Conservation (phyloP, 768 basidiomycete genomes). For the Mycena albidolilacea region DNA sequence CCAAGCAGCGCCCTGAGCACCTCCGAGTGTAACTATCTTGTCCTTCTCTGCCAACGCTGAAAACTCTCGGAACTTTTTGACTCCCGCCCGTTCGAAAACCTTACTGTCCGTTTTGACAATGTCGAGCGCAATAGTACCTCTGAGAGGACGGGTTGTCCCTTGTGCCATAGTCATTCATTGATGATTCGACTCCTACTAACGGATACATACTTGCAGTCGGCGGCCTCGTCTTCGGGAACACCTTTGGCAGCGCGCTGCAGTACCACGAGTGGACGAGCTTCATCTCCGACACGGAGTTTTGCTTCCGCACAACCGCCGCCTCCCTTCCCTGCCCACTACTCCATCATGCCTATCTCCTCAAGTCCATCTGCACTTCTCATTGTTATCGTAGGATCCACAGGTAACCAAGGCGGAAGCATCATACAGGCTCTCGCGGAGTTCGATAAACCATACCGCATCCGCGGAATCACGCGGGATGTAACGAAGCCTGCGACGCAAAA, state of each 20-base stretch:
- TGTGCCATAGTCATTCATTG: background rate
- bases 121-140: conserved; percentile 25
- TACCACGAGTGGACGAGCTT: conserved; percentile 91
- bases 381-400: conserved; percentile 26
- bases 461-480: conserved; percentile 27
- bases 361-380: conserved; percentile 13
- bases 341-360: conserved; percentile 1
- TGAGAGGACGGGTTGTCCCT: conserved; percentile 22
- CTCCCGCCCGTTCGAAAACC: conserved; percentile 51
- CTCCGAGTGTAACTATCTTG: conserved; percentile 49
- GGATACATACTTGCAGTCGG: conserved; percentile 64
- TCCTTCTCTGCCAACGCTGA: conserved; percentile 46
- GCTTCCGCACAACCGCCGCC: conserved; percentile 52
- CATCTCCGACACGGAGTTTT: conserved; percentile 78
- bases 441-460: conserved; percentile 27
- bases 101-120: conserved; percentile 25
- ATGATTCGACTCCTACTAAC: background rate
- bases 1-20: conserved; percentile 44
- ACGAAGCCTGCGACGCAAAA: conserved; percentile 24
- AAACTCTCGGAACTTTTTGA: conserved; percentile 51
- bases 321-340: no score
- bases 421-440: conserved; percentile 18
- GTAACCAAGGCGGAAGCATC: conserved; percentile 28
- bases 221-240: conserved; percentile 78
- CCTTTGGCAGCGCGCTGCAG: conserved; percentile 64